Conservation (phyloP, 2,329 filamentous ascomycete genomes). For the Teratosphaeria nubilosa region DNA sequence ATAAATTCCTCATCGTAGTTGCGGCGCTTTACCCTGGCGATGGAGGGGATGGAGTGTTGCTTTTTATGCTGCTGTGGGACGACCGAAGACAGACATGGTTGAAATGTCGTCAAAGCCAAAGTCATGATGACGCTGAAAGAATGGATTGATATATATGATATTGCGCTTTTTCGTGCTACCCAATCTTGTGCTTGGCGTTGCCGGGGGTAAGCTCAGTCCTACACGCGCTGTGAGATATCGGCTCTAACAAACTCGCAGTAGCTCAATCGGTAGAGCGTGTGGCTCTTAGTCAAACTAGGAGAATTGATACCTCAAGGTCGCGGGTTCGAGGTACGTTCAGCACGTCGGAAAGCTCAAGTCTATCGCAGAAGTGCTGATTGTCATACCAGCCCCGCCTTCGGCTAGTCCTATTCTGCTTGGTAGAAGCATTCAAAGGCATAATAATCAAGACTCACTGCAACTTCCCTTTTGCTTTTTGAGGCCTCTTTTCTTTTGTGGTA, state of each 20-base stretch:
- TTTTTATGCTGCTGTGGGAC: too few species aligned
- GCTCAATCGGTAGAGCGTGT: constrained; percentile 35
- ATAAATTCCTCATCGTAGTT: too few species aligned
- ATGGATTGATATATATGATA: too few species aligned
- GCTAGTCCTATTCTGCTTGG: constrained; percentile 12
- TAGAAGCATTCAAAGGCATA: constrained; percentile 3
- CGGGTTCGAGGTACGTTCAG: constrained; percentile 3
- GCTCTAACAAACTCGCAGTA: constrained; percentile 29
- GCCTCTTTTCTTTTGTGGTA: neutral
- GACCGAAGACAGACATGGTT: too few species aligned
- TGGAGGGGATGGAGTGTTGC: too few species aligned
- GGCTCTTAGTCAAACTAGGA: constrained; percentile 12
- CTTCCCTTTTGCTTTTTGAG: constrained; percentile 3
- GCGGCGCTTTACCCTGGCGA: too few species aligned
- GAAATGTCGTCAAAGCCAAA: too few species aligned
- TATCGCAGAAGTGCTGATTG: neutral
- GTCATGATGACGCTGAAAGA: too few species aligned
- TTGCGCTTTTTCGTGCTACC: too few species aligned
- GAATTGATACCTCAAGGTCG: constrained; percentile 14
- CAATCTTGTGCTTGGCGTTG: too few species aligned
- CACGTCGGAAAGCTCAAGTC: neutral
- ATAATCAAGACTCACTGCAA: constrained; percentile 3
- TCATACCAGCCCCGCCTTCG: constrained; percentile 11
- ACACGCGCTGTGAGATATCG: too few species aligned
- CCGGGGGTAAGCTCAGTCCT: too few species aligned